Evolutionary conservation across 2,329 filamentous ascomycete genomes (phyloP).

Genomic region (Xylariaceae sp.): DNA sequence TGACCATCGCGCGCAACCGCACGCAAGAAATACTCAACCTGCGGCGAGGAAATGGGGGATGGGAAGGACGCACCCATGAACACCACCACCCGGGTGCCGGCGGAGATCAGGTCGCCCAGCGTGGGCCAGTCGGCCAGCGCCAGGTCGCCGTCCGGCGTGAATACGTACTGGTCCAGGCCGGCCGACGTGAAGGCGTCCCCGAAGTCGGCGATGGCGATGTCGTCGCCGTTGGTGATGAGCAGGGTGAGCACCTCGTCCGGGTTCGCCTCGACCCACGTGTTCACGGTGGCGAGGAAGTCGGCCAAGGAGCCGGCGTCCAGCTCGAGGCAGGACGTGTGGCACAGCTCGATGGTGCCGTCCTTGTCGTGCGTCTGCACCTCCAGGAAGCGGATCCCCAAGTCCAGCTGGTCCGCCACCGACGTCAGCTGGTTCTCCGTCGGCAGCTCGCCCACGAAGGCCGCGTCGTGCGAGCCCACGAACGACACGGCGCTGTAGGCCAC

Average conservation of each 20-base stretch:
- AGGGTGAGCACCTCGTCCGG: slow-evolving; percentile 55
- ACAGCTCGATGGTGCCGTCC: slow-evolving; percentile 46
- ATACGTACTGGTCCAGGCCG: slow-evolving; percentile 50
- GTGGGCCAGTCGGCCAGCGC: slow-evolving; percentile 59
- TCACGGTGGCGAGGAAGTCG: slow-evolving; percentile 48
- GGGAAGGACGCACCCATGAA: slow-evolving; percentile 63
- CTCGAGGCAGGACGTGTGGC: slow-evolving; percentile 56
- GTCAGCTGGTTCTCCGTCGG: slow-evolving; percentile 54
- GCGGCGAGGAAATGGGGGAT: too few species aligned
- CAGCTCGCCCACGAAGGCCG: slow-evolving; percentile 51
- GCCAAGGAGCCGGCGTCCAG: slow-evolving; percentile 51
- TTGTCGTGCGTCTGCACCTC: slow-evolving; percentile 55
- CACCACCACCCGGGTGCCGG: slow-evolving; percentile 56
- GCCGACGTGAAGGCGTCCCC: slow-evolving; percentile 45
- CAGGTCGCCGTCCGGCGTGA: slow-evolving; percentile 36
- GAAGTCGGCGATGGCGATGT: slow-evolving; percentile 48
- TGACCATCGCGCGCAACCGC: neutral
- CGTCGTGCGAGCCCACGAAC: slow-evolving; percentile 59
- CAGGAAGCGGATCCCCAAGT: slow-evolving; percentile 55
- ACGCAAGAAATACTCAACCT: too few species aligned
- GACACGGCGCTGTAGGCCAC: slow-evolving; percentile 52
- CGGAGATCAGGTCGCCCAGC: slow-evolving; percentile 55
- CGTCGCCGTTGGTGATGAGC: slow-evolving; percentile 55
- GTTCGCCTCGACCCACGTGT: slow-evolving; percentile 52
- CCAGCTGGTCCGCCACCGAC: slow-evolving; percentile 48